phyloP scores from a whole-genome alignment of 805 yeast species.

The Schizosaccharomyces japonicus region DNA sequence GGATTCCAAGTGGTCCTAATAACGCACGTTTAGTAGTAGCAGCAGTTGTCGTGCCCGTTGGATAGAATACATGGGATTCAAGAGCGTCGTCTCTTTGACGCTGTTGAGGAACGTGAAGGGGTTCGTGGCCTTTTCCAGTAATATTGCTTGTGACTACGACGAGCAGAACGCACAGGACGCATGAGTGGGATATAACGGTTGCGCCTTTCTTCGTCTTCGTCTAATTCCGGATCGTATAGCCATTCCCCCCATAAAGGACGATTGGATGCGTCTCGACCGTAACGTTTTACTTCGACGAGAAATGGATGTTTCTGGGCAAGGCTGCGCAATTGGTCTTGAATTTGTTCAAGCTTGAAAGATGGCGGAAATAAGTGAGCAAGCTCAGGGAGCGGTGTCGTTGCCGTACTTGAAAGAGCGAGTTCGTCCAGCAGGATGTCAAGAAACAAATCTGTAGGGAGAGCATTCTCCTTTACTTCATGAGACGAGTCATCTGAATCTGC shows the following conservation, averaged over 20 bases:
- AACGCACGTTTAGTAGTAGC: too few species aligned
- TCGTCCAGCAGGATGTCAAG: not conserved
- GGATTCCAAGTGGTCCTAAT: too few species aligned
- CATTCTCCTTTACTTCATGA: conserved; percentile 1
- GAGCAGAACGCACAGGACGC: conserved; percentile 1
- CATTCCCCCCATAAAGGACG: conserved; percentile 2
- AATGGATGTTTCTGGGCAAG: not conserved
- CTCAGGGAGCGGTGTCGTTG: conserved; percentile 1
- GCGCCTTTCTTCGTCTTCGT: not conserved
- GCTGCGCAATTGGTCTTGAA: not conserved
- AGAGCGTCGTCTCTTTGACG: not conserved
- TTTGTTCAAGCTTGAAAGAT: not conserved
- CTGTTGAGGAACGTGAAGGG: not conserved
- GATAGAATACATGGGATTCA: too few species aligned
- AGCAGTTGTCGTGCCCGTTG: too few species aligned
- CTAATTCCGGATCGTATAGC: not conserved
- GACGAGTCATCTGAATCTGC: too few species aligned
- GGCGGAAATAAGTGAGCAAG: not conserved
- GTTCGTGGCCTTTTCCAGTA: conserved; percentile 2
- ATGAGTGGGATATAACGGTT: not conserved
- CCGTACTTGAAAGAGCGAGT: not conserved
- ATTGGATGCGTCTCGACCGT: not conserved
- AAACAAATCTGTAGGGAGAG: not conserved
- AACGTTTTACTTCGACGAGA: conserved; percentile 1
- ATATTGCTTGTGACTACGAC: conserved; percentile 1